phyloP scores from a whole-genome alignment of 352 stramenopile genomes.

The Phytophthora vignae region DNA sequence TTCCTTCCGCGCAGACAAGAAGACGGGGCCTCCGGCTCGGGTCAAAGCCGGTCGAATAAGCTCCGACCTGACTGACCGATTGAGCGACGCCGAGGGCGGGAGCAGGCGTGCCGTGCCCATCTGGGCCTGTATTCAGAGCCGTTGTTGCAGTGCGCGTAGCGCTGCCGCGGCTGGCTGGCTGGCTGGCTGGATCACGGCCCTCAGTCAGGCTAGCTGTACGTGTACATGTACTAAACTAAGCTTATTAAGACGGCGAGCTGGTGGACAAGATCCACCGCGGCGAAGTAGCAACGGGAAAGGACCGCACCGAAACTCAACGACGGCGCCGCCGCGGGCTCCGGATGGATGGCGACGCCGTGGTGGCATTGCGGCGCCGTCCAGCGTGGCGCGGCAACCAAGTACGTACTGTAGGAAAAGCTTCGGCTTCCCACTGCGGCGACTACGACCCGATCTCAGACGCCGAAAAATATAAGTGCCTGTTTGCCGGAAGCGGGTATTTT shows the following conservation, averaged over 20 bases:
- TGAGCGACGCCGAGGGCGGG: background rate
- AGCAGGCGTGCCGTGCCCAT: slow-evolving; percentile 9
- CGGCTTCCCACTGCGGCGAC: slow-evolving; percentile 18
- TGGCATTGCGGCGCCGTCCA: background rate
- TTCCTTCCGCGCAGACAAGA: slow-evolving; percentile 8
- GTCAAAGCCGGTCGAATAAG: slow-evolving; percentile 8
- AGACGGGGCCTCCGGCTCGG: slow-evolving; percentile 3
- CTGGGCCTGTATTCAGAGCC: background rate
- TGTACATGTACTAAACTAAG: too few relatives aligned
- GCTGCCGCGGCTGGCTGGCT: too few relatives aligned
- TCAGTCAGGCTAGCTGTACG: too few relatives aligned
- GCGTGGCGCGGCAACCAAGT: background rate
- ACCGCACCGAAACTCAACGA: slow-evolving; percentile 32
- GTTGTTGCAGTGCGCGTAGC: slow-evolving; percentile 2
- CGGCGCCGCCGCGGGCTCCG: slow-evolving; percentile 6
- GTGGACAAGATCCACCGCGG: slow-evolving; percentile 30
- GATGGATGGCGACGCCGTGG: slow-evolving; percentile 11
- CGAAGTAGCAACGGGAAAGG: slow-evolving; percentile 31
- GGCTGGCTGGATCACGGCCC: too few relatives aligned
- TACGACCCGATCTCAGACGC: slow-evolving; percentile 18
- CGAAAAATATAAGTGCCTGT: slow-evolving; percentile 14
- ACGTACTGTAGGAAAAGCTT: slow-evolving; percentile 2
- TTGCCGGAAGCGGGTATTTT: slow-evolving; percentile 31
- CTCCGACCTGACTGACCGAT: background rate
- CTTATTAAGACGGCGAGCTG: background rate